A percentile compares a stretch with the other conserved stretches of the same genome.
Evolutionary conservation across 352 stramenopile species (phyloP).

Genomic region (Phytopythium helicoides): DNA sequence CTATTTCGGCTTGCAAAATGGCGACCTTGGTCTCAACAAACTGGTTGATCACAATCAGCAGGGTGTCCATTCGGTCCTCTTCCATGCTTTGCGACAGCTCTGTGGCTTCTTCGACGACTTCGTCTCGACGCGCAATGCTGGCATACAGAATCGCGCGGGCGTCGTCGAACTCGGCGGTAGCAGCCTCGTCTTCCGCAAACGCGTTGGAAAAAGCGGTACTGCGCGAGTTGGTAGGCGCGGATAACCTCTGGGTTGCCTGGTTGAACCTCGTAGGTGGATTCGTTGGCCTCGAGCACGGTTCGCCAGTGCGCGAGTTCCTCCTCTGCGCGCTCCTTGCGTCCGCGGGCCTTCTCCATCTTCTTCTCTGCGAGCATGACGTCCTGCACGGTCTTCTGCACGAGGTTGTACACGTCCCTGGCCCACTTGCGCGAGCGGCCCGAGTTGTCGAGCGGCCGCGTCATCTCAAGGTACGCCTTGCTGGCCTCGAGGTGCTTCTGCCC

Average conservation of each 20-base stretch:
- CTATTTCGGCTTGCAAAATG: slow-evolving; percentile 80
- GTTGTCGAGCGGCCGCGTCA: slow-evolving; percentile 76
- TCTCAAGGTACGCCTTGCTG: slow-evolving; percentile 73
- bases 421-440: slow-evolving; percentile 71
- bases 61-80: slow-evolving; percentile 81
- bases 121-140: slow-evolving; percentile 70
- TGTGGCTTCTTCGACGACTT: slow-evolving; percentile 80
- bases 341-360: slow-evolving; percentile 74
- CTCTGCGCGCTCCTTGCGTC: slow-evolving; percentile 56
- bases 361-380: slow-evolving; percentile 66
- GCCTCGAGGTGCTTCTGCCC: slow-evolving; percentile 75
- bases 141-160: slow-evolving; percentile 43
- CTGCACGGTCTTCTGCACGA: slow-evolving; percentile 73
- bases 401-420: slow-evolving; percentile 75
- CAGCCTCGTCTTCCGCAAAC: slow-evolving; percentile 60
- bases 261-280: slow-evolving; percentile 78
- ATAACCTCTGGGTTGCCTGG: slow-evolving; percentile 76
- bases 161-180: slow-evolving; percentile 61
- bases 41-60: slow-evolving; percentile 82
- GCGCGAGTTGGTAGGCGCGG: slow-evolving; percentile 55
- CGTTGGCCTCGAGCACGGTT: slow-evolving; percentile 71
- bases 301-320: slow-evolving; percentile 79
- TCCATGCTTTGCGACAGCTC: slow-evolving; percentile 78
- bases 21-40: slow-evolving; percentile 85
- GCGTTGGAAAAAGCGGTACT: slow-evolving; percentile 64